Conservation (phyloP, 2,329 filamentous ascomycete species). For the Penicillium sp. region DNA sequence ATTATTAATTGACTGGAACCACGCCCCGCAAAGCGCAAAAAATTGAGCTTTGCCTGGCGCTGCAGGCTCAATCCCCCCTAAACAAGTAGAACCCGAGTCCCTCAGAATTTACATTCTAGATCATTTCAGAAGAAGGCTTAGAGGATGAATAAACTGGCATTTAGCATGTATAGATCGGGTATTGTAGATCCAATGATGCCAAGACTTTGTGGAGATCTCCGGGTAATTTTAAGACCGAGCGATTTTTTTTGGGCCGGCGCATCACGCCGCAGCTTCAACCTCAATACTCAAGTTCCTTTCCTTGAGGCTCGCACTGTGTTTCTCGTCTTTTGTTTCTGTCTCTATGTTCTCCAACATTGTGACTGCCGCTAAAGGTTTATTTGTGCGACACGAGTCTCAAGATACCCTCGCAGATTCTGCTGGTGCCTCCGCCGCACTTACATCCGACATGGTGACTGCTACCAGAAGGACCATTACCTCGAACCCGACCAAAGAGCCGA, state of each 20-base stretch:
- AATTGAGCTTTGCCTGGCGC: no score
- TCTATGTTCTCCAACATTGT: constrained; percentile 47
- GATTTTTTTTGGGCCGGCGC: constrained; percentile 26
- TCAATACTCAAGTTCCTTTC: neutral
- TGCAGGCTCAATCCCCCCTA: no score
- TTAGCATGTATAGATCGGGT: neutral
- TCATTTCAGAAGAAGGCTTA: no score
- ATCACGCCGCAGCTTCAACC: constrained; percentile 12
- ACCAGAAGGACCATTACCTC: constrained; percentile 31
- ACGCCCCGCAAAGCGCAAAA: no score
- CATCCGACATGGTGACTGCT: constrained; percentile 38
- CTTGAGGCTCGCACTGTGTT: constrained; percentile 5
- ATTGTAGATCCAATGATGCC: constrained; percentile 6
- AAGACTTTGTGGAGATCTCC: constrained; percentile 15
- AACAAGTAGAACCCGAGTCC: no score
- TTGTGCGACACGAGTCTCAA: constrained; percentile 35
- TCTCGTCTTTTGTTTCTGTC: constrained; percentile 11
- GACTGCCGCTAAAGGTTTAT: constrained; percentile 46
- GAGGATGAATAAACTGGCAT: no score
- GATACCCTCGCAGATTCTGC: constrained; percentile 14
- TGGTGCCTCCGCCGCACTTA: constrained; percentile 17
- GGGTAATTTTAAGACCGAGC: constrained; percentile 28
- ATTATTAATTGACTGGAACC: neutral
- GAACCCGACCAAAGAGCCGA: constrained; percentile 14
- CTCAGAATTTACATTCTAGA: no score